Conservation (phyloP, 768 basidiomycete species). For the Rhizopogon vinicolor region DNA sequence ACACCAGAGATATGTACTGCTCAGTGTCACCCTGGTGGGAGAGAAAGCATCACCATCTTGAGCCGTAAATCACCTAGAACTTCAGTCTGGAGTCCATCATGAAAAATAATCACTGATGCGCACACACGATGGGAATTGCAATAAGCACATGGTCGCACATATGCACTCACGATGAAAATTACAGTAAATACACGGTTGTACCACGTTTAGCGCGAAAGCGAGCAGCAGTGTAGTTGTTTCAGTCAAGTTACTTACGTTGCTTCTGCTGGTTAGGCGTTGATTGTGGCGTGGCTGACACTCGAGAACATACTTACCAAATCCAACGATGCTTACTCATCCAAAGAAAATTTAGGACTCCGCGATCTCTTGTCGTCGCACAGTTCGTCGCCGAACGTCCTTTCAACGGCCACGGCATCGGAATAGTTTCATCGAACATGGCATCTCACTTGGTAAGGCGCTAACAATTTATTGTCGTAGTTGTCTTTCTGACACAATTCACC, state of each 20-base stretch:
- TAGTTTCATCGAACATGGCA: slow-evolving; percentile 35
- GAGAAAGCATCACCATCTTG: background rate
- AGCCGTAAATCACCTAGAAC: background rate
- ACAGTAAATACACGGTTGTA: background rate
- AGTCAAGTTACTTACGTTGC: no score
- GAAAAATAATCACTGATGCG: background rate
- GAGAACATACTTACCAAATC: background rate
- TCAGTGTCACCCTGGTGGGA: background rate
- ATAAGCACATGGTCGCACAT: background rate
- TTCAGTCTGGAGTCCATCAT: background rate
- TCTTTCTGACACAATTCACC: slow-evolving; percentile 3
- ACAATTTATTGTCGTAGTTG: background rate
- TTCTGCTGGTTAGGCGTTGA: background rate
- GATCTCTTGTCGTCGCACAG: slow-evolving; percentile 9
- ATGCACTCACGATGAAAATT: background rate
- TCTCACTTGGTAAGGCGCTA: slow-evolving; percentile 67
- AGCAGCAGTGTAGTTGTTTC: background rate
- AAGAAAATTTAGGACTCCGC: slow-evolving; percentile 12
- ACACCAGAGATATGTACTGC: background rate
- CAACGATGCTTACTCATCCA: background rate
- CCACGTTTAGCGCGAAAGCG: no score
- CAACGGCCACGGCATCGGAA: slow-evolving; percentile 4
- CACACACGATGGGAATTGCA: background rate
- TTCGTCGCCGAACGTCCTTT: slow-evolving; percentile 1
- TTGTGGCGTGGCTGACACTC: background rate